phyloP scores from a whole-genome alignment of 768 basidiomycete genomes.

The Macrolepiota dolichaula region DNA sequence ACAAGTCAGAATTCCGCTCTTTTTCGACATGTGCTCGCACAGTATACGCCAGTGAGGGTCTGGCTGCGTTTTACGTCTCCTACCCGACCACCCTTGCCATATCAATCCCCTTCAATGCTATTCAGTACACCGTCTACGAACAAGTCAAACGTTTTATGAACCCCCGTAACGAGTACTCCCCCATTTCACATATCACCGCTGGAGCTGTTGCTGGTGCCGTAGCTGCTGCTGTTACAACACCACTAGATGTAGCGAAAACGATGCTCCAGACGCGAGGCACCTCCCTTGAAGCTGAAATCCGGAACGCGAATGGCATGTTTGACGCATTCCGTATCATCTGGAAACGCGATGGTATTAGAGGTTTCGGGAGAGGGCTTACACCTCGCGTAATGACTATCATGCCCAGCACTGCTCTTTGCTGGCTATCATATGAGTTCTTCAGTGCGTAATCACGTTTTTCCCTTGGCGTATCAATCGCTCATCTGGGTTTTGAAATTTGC shows the following conservation, averaged over 20 bases:
- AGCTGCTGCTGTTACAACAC: slow-evolving; percentile 94
- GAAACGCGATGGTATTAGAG: slow-evolving; percentile 78
- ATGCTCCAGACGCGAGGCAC: slow-evolving; percentile 93
- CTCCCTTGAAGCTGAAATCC: slow-evolving; percentile 81
- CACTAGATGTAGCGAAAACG: slow-evolving; percentile 96
- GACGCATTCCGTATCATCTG: slow-evolving; percentile 91
- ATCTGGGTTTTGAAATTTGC: slow-evolving; percentile 16
- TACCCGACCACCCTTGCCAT: slow-evolving; percentile 98
- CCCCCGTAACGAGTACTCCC: slow-evolving; percentile 84
- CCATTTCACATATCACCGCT: slow-evolving; percentile 87
- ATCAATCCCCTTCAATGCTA: slow-evolving; percentile 96
- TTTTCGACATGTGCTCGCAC: slow-evolving; percentile 82
- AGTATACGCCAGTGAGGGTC: slow-evolving; percentile 83
- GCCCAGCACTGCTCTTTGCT: slow-evolving; percentile 96
- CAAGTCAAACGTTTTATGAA: slow-evolving; percentile 85
- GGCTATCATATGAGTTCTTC: slow-evolving; percentile 98
- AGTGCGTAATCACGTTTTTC: slow-evolving; percentile 54
- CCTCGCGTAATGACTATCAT: slow-evolving; percentile 93
- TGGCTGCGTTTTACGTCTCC: slow-evolving; percentile 93
- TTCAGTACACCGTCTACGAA: slow-evolving; percentile 97
- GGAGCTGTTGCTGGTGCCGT: slow-evolving; percentile 92
- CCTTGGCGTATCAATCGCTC: slow-evolving; percentile 6
- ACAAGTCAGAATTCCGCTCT: slow-evolving; percentile 87
- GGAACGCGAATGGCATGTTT: slow-evolving; percentile 76
- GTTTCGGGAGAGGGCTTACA: slow-evolving; percentile 83